These are phyloP conservation scores for Brassica incana DNA, from an alignment of 345 rosid genomes.

Conservation along the genomic window DNA sequence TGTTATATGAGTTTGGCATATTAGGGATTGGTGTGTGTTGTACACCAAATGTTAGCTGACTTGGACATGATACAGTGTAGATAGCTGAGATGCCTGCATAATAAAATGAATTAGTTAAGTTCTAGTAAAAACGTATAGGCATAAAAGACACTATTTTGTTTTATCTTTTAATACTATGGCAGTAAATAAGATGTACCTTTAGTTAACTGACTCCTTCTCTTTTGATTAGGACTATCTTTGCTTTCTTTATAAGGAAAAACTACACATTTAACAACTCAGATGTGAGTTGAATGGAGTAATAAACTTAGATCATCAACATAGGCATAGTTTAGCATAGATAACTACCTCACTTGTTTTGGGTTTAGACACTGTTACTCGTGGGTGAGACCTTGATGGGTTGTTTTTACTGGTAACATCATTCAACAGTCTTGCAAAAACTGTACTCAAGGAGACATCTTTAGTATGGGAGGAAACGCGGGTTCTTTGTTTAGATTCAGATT, in stretches of 20 bases:
- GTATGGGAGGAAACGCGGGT: neutral
- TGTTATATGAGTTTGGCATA: too few relatives aligned
- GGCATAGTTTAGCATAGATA: neutral
- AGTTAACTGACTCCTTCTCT: neutral
- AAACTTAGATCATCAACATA: neutral
- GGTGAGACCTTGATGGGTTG: neutral
- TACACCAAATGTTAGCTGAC: too few relatives aligned
- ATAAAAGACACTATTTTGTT: too few relatives aligned
- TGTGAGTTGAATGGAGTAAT: neutral
- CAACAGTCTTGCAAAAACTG: neutral
- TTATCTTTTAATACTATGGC: too few relatives aligned
- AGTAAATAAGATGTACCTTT: too few relatives aligned
- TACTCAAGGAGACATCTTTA: neutral
- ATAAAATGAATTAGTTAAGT: too few relatives aligned
- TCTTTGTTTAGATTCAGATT: neutral
- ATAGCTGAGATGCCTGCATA: too few relatives aligned
- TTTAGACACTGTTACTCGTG: neutral
- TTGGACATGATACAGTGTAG: too few relatives aligned
- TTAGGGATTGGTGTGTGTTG: too few relatives aligned
- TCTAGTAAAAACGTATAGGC: neutral
- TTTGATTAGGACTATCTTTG: neutral
- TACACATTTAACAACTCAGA: neutral
- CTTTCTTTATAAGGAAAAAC: neutral
- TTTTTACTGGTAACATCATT: neutral
- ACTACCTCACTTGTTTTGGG: neutral